Evolutionary conservation across 1,284 basidiomycete genomes (phyloP), one percentile per base, ranked within the genome.

Genomic region (Boletellus deceptivus): DNA sequence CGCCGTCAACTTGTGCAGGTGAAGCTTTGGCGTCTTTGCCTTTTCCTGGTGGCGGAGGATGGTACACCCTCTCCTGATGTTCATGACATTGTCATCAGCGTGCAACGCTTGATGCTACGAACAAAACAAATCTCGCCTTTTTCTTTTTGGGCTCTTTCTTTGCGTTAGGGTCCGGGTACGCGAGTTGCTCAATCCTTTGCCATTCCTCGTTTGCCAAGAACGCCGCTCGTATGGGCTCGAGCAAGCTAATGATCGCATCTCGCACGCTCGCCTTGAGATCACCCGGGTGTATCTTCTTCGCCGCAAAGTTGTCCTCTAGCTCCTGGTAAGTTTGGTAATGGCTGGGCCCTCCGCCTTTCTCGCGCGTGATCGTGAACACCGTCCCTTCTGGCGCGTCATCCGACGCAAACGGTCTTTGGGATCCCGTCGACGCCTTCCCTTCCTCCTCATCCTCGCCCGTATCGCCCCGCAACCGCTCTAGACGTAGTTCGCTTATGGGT

Each of bases 261-360:
- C 82, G 77, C 7, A 98, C 91, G 1, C 84, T 83, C 8, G 72
- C 72, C 75, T 99, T 99, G 60, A 99, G 73, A 69, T 98, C 97
- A 27, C 85, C 86, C 1, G 96, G 97, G 69, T 98, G 93, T 6
- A 99, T 62, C 54, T 82, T 80, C 71, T 86, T 89, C 50, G 76
- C 78, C 27, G 73, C 82, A 67, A 94, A 99, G 52, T 89, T 90
- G n/a, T 76, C 73, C 68, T 91, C 79, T 55, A 99, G 68, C 29
- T 79, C 78, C 16, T 78, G 75, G 69, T 85, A 94, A 7, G 72
- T 74, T 40, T 61, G 59, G 74, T 92, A 96, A 70, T 97, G 92
- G 51, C 84, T 72, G 46, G 85, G 73, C 0, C 91, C 93, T n/a
- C 95, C 95, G 56, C 83, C 89, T 49, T 82, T 68, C 13, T 80